Evolutionary conservation across 1,139 yeast genomes (phyloP), one percentile per base, ranked within the genome.

Genomic region (Candida smagusa): DNA sequence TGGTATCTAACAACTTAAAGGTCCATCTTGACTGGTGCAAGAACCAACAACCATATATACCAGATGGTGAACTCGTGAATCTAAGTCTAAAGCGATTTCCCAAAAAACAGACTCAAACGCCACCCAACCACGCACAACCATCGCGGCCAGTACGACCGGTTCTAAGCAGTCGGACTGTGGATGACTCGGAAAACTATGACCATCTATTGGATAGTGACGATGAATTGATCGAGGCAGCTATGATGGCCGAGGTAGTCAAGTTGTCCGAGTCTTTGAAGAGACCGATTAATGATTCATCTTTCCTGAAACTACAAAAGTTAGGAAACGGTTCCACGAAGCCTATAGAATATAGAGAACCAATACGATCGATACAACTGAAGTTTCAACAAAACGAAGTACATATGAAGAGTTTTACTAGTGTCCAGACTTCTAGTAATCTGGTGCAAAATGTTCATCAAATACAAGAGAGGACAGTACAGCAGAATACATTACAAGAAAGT

Each of bases 1-100:
- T 44, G 47, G 38, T 39, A 28, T 30, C 43, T 22, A 43, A 44
- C 40, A 45, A 45, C 39, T 24, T 45, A 26, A 38, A 35, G 37
- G 44, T 22, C 7, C 48, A 45, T 11, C 34, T 38, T 34, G 42
- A 37, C 11, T 45, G 48, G 48, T 29, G 43, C 36, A 35, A 40
- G 41, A 32, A 30, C 2, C 39, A 36, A 27, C 25, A 23, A 25
- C 47, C 48, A 2, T 36, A 45, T 22, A 30, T 44, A 19, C 48
- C 48, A 4, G 8, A 31, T 3, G 34, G 30, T 6, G 32, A 26
- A 9, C 24, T 40, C 8, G 28, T 43, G 22, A 39, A 35, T 8
- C 35, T 36, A 11, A 37, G 36, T 23, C 34, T 43, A 13, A 39
- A 42, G 29, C 29, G 33, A 9, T 39, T 37, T 30, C 35, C 40